These are phyloP conservation scores for Dittrichia graveolens DNA, from an alignment of 129 eudicot species.

Conservation along the genomic window DNA sequence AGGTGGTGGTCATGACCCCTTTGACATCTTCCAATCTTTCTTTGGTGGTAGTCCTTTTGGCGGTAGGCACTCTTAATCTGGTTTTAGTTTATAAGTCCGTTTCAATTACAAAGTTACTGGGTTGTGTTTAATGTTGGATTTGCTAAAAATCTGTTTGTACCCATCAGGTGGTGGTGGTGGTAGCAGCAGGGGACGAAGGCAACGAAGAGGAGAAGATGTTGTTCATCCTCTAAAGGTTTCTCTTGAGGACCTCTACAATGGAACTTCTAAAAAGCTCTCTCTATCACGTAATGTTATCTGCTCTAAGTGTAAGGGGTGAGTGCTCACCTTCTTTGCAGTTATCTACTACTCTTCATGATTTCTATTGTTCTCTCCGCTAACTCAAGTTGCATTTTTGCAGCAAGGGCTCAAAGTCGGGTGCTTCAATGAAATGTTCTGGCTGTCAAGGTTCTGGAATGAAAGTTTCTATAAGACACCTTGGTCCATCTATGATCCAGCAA, in stretches of 20 bases:
- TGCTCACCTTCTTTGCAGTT: background rate
- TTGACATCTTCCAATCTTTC: conserved; percentile 76
- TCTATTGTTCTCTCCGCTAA: background rate
- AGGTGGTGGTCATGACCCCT: conserved; percentile 75
- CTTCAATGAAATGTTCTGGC: conserved; percentile 76
- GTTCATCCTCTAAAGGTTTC: conserved; percentile 78
- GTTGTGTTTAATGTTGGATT: background rate
- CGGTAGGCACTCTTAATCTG: conserved; percentile 31
- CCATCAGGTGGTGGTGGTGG: conserved; percentile 49
- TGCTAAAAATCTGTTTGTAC: background rate
- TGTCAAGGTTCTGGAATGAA: conserved; percentile 82
- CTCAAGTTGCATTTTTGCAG: conserved; percentile 33
- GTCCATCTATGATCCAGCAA: conserved; percentile 78
- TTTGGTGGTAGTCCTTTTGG: conserved; percentile 71
- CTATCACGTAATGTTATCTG: conserved; percentile 65
- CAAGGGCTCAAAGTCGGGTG: conserved; percentile 82
- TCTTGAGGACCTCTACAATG: conserved; percentile 70
- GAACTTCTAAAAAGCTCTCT: conserved; percentile 72
- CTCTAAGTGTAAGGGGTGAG: conserved; percentile 78
- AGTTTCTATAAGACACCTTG: conserved; percentile 67
- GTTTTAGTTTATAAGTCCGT: background rate
- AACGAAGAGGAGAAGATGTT: conserved; percentile 77
- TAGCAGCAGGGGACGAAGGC: conserved; percentile 76
- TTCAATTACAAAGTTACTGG: background rate
- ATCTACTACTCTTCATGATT: background rate